A percentile compares a stretch with the other conserved stretches of the same genome.
Evolutionary conservation across 1,139 yeast genomes (phyloP).

Genomic region (Blastobotrys arbuscula): DNA sequence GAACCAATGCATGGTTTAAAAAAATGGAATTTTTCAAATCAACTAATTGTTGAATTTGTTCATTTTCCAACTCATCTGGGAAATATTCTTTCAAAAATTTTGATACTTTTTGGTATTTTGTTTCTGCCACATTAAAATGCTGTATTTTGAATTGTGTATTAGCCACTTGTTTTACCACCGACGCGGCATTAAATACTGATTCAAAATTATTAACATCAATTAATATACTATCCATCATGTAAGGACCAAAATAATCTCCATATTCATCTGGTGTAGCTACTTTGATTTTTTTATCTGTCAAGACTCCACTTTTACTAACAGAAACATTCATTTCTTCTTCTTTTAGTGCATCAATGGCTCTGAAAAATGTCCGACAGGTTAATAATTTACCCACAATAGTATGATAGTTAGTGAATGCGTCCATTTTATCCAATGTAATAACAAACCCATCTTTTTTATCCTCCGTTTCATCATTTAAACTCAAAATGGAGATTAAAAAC

Average conservation of each 20-base stretch:
- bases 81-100: slow-evolving; percentile 63
- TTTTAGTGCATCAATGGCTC: slow-evolving; percentile 57
- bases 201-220: slow-evolving; percentile 56
- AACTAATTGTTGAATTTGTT: slow-evolving; percentile 36
- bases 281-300: slow-evolving; percentile 48
- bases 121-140: slow-evolving; percentile 49
- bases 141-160: slow-evolving; percentile 66
- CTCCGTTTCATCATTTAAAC: neutral
- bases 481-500: neutral
- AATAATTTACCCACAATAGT: slow-evolving; percentile 88
- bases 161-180: slow-evolving; percentile 69
- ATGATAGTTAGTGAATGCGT: slow-evolving; percentile 84
- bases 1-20: slow-evolving; percentile 71
- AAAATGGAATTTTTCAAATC: slow-evolving; percentile 57
- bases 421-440: slow-evolving; percentile 66
- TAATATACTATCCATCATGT: slow-evolving; percentile 64
- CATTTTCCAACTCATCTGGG: slow-evolving; percentile 48
- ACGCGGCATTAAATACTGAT: slow-evolving; percentile 61
- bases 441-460: slow-evolving; percentile 69
- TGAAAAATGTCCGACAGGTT: slow-evolving; percentile 71
- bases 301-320: slow-evolving; percentile 51
- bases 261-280: slow-evolving; percentile 55
- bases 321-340: neutral
- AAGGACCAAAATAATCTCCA: slow-evolving; percentile 77
- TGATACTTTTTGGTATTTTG: slow-evolving; percentile 66